phyloP scores from a whole-genome alignment of 805 yeast species.

The Wickerhamiella bombiphila region DNA sequence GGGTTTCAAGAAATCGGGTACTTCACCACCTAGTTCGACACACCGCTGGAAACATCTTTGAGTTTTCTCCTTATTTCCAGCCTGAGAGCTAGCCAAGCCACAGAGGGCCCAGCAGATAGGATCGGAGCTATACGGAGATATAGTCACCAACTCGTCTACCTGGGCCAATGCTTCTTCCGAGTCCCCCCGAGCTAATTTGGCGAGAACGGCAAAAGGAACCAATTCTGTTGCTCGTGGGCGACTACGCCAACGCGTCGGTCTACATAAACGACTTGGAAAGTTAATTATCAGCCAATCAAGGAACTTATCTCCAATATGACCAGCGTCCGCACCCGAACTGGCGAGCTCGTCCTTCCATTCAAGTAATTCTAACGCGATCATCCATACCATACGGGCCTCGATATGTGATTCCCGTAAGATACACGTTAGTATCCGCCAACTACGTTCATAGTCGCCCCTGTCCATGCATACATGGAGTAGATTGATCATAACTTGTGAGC shows the following conservation, averaged over 20 bases:
- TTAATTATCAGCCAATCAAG: slow-evolving; percentile 14
- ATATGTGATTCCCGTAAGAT: slow-evolving; percentile 7
- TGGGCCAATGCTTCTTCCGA: slow-evolving; percentile 6
- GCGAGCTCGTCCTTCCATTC: slow-evolving; percentile 6
- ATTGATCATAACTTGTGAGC: slow-evolving; percentile 7
- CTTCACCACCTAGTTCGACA: slow-evolving; percentile 12
- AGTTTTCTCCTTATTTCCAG: background rate
- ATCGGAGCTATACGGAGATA: slow-evolving; percentile 3
- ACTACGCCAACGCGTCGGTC: slow-evolving; percentile 1
- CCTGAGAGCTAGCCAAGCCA: slow-evolving; percentile 6
- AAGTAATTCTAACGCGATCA: slow-evolving; percentile 13
- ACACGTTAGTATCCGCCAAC: slow-evolving; percentile 6
- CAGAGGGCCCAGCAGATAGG: slow-evolving; percentile 12
- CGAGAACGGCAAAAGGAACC: slow-evolving; percentile 6
- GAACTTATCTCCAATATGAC: slow-evolving; percentile 2
- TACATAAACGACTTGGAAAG: slow-evolving; percentile 4
- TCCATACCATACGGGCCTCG: slow-evolving; percentile 9
- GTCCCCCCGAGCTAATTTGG: slow-evolving; percentile 2
- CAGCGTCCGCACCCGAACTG: background rate
- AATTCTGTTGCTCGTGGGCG: slow-evolving; percentile 5
- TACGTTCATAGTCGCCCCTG: slow-evolving; percentile 11
- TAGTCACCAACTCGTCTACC: slow-evolving; percentile 7
- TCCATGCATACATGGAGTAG: slow-evolving; percentile 6
- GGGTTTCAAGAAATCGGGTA: slow-evolving; percentile 5
- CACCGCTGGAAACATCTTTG: slow-evolving; percentile 7